phyloP scores from a whole-genome alignment of 805 yeast species.

The Babjeviella inositovora region DNA sequence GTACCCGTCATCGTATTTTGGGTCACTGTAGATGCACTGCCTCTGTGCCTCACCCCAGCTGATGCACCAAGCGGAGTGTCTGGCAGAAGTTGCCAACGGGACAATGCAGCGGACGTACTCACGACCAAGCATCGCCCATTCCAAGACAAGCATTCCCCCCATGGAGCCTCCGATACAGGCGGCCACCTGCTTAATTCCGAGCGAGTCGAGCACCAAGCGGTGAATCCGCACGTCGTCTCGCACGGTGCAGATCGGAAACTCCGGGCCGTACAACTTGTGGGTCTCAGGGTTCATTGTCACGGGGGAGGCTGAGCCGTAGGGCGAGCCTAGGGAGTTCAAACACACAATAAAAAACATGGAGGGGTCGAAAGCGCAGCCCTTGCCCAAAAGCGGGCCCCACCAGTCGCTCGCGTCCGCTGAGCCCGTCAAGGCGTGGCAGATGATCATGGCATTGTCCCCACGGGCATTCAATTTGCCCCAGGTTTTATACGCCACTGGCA shows the following conservation, averaged over 20 bases:
- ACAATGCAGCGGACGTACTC: slow-evolving; percentile 57
- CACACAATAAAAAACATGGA: slow-evolving; percentile 75
- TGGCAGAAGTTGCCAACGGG: slow-evolving; percentile 85
- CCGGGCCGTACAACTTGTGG: slow-evolving; percentile 76
- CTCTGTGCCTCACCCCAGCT: slow-evolving; percentile 99
- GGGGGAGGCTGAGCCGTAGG: slow-evolving; percentile 93
- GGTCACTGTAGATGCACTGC: slow-evolving; percentile 91
- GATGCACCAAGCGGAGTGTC: slow-evolving; percentile 97
- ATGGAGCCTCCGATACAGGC: slow-evolving; percentile 91
- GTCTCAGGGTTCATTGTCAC: slow-evolving; percentile 67
- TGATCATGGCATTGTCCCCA: slow-evolving; percentile 69
- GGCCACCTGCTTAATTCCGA: slow-evolving; percentile 71
- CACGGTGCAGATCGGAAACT: slow-evolving; percentile 87
- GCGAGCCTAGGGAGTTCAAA: slow-evolving; percentile 87
- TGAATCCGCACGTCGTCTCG: slow-evolving; percentile 84
- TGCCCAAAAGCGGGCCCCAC: slow-evolving; percentile 97
- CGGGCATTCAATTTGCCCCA: slow-evolving; percentile 76
- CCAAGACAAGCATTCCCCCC: slow-evolving; percentile 97
- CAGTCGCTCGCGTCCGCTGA: slow-evolving; percentile 92
- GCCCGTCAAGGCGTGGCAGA: slow-evolving; percentile 93
- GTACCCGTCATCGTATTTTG: slow-evolving; percentile 84
- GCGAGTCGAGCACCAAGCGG: slow-evolving; percentile 54
- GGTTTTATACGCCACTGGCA: slow-evolving; percentile 90
- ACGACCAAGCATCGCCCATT: slow-evolving; percentile 61
- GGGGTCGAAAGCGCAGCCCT: slow-evolving; percentile 81